These are phyloP conservation scores for Cinnamomum micranthum DNA, from an alignment of 164 flowering plant genomes.

Conservation along the genomic window DNA sequence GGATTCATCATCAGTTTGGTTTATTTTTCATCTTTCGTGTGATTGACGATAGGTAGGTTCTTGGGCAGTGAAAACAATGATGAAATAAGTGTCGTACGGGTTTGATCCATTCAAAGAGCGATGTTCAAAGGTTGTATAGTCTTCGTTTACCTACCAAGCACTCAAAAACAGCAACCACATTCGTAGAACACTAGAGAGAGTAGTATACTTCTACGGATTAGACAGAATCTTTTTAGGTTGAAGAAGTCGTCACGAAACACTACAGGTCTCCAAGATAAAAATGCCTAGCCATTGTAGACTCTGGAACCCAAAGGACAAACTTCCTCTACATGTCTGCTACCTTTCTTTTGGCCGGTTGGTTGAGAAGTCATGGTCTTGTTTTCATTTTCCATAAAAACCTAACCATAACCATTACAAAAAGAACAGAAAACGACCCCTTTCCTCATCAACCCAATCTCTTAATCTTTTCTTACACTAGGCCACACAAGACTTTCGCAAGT, in stretches of 20 bases:
- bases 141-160: neutral
- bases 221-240: neutral
- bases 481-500: neutral
- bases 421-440: neutral
- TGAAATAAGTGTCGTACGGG: neutral
- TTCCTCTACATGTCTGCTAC: neutral
- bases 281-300: neutral
- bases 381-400: slow-evolving; percentile 8
- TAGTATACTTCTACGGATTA: neutral
- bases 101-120: neutral
- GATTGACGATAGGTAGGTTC: too few species aligned
- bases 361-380: slow-evolving; percentile 1
- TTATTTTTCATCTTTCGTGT: too few species aligned
- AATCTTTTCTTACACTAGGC: neutral
- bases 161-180: neutral
- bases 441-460: neutral
- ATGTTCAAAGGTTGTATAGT: neutral
- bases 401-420: slow-evolving; percentile 5
- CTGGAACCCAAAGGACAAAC: neutral
- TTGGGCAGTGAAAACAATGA: too few species aligned
- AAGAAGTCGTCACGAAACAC: neutral
- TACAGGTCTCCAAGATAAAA: neutral
- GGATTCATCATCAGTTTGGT: too few species aligned
- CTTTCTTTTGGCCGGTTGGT: neutral
- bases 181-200: neutral